These are phyloP conservation scores for Hymenoscyphus occultus DNA, from an alignment of 2,329 filamentous ascomycete species.

Conservation along the genomic window DNA sequence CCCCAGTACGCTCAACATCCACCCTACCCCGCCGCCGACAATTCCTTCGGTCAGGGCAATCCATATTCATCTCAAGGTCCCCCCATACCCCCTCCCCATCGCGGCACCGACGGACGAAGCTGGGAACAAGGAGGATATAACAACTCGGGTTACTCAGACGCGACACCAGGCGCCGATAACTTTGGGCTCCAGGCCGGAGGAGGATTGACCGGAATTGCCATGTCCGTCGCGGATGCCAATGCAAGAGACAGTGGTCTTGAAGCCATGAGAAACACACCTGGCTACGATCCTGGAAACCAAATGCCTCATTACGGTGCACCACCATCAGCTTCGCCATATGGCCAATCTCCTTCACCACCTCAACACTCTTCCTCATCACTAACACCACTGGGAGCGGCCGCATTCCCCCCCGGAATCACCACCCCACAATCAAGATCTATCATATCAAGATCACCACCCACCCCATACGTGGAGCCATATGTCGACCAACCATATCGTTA, in stretches of 20 bases:
- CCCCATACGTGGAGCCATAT: conserved; percentile 30
- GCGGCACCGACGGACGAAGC: conserved; percentile 28
- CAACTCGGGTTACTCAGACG: conserved; percentile 35
- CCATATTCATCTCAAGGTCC: conserved; percentile 17
- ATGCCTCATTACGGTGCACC: conserved; percentile 19
- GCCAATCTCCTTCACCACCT: conserved; percentile 16
- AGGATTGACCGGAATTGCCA: conserved; percentile 66
- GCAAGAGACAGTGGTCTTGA: conserved; percentile 63
- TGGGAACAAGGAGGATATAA: conserved; percentile 28
- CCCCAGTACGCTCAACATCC: conserved; percentile 11
- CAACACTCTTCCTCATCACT: conserved; percentile 30
- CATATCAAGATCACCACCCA: conserved; percentile 27
- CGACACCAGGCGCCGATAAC: conserved; percentile 65
- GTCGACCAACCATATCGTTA: conserved; percentile 31
- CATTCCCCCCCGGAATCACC: conserved; percentile 30
- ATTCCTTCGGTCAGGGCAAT: conserved; percentile 26
- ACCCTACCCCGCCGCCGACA: conserved; percentile 21
- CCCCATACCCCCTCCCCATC: conserved; percentile 36
- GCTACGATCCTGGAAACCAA: conserved; percentile 26
- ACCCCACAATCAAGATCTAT: conserved; percentile 31
- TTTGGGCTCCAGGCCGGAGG: conserved; percentile 60
- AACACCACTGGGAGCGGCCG: conserved; percentile 33
- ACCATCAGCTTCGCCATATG: conserved; percentile 17
- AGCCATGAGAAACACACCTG: conserved; percentile 48
- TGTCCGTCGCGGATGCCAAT: conserved; percentile 62